Conservation (phyloP, 2,329 filamentous ascomycete species). For the Xylaria hypoxylon region DNA sequence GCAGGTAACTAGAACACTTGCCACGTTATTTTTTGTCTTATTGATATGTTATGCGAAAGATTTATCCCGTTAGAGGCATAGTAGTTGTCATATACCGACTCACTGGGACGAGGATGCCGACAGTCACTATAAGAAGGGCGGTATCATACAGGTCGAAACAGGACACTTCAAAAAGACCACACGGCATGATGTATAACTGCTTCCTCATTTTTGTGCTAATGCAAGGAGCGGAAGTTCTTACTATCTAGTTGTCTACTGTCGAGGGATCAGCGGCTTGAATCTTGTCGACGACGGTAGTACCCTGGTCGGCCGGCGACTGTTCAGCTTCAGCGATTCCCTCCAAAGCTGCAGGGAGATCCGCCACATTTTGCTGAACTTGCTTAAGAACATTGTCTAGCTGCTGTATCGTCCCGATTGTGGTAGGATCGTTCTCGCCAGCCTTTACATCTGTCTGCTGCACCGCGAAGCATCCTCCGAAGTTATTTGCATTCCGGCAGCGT, state of each 20-base stretch:
- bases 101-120: no score
- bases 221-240: background rate
- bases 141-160: background rate
- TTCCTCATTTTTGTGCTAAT: background rate
- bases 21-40: no score
- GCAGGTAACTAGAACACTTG: no score
- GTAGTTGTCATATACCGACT: no score
- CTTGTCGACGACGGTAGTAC: slow-evolving; percentile 44
- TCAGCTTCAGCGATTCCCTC: slow-evolving; percentile 55
- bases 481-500: slow-evolving; percentile 54
- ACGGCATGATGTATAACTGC: background rate
- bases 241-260: slow-evolving; percentile 27
- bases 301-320: slow-evolving; percentile 43
- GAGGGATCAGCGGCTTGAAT: slow-evolving; percentile 28
- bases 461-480: slow-evolving; percentile 56
- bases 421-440: slow-evolving; percentile 48
- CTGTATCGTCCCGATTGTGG: slow-evolving; percentile 54
- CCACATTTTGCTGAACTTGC: slow-evolving; percentile 57
- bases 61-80: no score
- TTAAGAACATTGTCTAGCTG: slow-evolving; percentile 53
- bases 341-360: slow-evolving; percentile 55
- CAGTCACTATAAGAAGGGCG: background rate
- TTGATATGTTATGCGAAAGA: no score
- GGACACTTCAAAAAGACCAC: background rate
- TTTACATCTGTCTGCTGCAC: slow-evolving; percentile 57